Conservation (phyloP, 139 green algal genomes). For the Chlamydomonas sp. region DNA sequence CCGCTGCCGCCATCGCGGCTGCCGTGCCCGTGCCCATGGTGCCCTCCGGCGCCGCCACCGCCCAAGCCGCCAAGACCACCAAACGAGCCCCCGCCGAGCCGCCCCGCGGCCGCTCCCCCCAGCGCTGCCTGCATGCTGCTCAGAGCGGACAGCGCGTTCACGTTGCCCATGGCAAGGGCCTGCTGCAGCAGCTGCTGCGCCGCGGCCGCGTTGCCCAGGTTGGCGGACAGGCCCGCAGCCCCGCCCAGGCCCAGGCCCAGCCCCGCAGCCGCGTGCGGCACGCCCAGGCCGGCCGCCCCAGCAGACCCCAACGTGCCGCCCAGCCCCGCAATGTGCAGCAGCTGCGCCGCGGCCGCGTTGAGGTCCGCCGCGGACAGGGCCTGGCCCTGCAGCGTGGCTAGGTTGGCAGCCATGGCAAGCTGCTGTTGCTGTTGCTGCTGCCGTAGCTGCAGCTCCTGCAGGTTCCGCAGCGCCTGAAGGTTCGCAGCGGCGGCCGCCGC, state of each 20-base stretch:
- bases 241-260: constrained; percentile 29
- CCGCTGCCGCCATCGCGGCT: constrained; percentile 5
- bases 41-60: neutral
- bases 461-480: constrained; percentile 21
- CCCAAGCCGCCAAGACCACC: constrained; percentile 4
- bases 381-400: constrained; percentile 29
- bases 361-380: constrained; percentile 20
- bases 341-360: constrained; percentile 42
- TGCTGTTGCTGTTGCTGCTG: constrained; percentile 63
- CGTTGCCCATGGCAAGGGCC: constrained; percentile 45
- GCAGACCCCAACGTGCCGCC: neutral
- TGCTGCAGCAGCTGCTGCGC: constrained; percentile 50
- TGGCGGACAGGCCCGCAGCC: too few relatives aligned
- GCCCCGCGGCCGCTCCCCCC: neutral
- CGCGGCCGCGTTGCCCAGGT: neutral
- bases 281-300: neutral
- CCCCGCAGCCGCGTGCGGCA: neutral
- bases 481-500: neutral
- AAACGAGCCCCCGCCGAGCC: neutral
- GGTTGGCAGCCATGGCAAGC: constrained; percentile 38
- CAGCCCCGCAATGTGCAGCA: constrained; percentile 51
- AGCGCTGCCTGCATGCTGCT: constrained; percentile 25
- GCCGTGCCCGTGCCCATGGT: neutral
- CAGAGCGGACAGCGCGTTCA: constrained; percentile 31
- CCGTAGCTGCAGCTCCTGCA: constrained; percentile 51